A percentile compares a stretch with the other conserved stretches of the same genome.
Conservation (phyloP, 148 eudicot genomes). For the Arctostaphylos glauca region DNA sequence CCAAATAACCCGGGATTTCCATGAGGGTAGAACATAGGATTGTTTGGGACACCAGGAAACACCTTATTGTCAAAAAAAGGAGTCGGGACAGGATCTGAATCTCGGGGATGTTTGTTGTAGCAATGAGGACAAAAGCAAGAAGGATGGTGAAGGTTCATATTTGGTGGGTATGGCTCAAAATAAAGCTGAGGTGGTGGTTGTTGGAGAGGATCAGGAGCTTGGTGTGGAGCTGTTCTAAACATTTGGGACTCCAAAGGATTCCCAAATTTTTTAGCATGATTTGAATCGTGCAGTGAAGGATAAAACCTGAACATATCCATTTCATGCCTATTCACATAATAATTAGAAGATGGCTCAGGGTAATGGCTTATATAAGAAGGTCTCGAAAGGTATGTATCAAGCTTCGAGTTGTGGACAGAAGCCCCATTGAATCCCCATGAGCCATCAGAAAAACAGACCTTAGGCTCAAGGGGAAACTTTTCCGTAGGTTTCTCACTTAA, state of each 20-base stretch:
- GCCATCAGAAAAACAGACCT: conserved; percentile 41
- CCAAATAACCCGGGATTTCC: conserved; percentile 34
- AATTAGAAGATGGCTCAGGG: conserved; percentile 36
- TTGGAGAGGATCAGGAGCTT: conserved; percentile 36
- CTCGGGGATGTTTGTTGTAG: conserved; percentile 39
- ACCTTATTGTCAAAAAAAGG: conserved; percentile 38
- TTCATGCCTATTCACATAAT: conserved; percentile 27
- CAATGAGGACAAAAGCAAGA: conserved; percentile 75
- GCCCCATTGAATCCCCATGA: not conserved
- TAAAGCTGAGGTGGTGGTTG: conserved; percentile 36
- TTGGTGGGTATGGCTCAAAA: conserved; percentile 43
- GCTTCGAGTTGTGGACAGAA: too few species aligned
- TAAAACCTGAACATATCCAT: conserved; percentile 31
- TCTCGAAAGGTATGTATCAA: not conserved
- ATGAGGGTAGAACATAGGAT: conserved; percentile 34
- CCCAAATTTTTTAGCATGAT: conserved; percentile 39
- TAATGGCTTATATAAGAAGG: conserved; percentile 44
- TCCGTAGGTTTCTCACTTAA: conserved; percentile 47
- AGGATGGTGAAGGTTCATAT: conserved; percentile 41
- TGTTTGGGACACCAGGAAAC: conserved; percentile 41
- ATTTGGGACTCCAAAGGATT: conserved; percentile 49
- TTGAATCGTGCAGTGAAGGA: conserved; percentile 29
- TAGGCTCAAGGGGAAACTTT: conserved; percentile 35
- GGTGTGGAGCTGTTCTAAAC: conserved; percentile 44
- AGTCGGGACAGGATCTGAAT: conserved; percentile 34